A percentile compares a stretch with the other conserved stretches of the same genome.
These are phyloP conservation scores for Botrytis byssoidea DNA, from an alignment of 2,329 filamentous ascomycete genomes.

Conservation along the genomic window DNA sequence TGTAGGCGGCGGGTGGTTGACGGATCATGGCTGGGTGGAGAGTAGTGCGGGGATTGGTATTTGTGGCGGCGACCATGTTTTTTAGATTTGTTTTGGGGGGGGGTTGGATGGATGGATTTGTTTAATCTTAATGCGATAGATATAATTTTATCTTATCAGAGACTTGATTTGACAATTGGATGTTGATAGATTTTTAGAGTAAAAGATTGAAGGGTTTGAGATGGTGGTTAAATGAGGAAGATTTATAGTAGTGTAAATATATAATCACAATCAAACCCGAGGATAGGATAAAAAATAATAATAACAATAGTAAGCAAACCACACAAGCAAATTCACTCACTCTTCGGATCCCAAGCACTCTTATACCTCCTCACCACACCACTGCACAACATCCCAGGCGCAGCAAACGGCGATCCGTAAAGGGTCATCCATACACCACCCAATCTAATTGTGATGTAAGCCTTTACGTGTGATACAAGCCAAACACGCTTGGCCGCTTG, in stretches of 20 bases:
- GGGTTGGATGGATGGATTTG: neutral
- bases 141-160: neutral
- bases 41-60: slow-evolving; percentile 14
- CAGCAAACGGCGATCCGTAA: neutral
- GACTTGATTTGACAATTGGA: neutral
- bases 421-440: neutral
- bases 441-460: neutral
- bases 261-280: neutral
- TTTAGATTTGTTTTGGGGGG: neutral
- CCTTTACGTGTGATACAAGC: slow-evolving; percentile 3
- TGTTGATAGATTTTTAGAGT: neutral
- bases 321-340: neutral
- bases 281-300: neutral
- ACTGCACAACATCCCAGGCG: neutral
- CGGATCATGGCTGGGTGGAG: slow-evolving; percentile 20
- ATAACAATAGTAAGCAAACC: neutral
- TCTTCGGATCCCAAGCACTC: neutral
- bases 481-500: neutral
- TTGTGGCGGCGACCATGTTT: neutral
- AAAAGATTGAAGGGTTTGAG: neutral
- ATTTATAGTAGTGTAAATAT: too few species aligned
- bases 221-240: neutral
- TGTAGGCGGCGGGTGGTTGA: slow-evolving; percentile 12
- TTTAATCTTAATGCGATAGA: neutral
- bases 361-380: neutral